Percentiles rank a stretch among this genome's conserved stretches.
Evolutionary conservation across 352 stramenopile species (phyloP).

Genomic region (Phytophthora palmivora): DNA sequence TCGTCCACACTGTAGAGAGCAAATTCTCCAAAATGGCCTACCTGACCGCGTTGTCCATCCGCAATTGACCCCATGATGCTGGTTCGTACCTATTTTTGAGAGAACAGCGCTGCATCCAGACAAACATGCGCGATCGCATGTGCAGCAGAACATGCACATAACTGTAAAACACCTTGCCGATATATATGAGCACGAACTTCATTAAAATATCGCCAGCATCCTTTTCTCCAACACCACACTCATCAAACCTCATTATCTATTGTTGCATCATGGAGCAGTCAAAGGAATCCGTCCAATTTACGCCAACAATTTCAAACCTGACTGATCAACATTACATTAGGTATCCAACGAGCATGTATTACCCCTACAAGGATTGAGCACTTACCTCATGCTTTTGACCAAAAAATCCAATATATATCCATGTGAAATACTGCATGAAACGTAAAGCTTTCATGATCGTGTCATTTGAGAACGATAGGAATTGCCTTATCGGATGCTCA

Average conservation of each 20-base stretch:
- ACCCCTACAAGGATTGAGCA: not conserved
- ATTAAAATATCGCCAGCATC: constrained; percentile 43
- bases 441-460: constrained; percentile 10
- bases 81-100: constrained; percentile 28
- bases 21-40: too few relatives aligned
- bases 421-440: too few relatives aligned
- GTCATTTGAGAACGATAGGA: constrained; percentile 7
- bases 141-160: constrained; percentile 9
- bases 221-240: constrained; percentile 22
- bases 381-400: not conserved
- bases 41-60: too few relatives aligned
- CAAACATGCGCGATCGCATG: constrained; percentile 8
- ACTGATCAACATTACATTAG: constrained; percentile 13
- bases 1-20: too few relatives aligned
- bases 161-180: constrained; percentile 8
- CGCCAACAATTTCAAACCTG: constrained; percentile 13
- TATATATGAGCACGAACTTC: constrained; percentile 33
- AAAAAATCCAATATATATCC: constrained; percentile 1
- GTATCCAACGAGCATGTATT: too few relatives aligned
- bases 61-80: not conserved
- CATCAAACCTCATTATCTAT: constrained; percentile 24
- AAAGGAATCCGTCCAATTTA: constrained; percentile 21
- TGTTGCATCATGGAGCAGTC: constrained; percentile 18
- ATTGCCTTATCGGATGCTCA: constrained; percentile 79
- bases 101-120: not conserved